Evolutionary conservation across 2,329 filamentous ascomycete species (phyloP), one percentile per base, ranked within the genome.

Genomic region (Apiospora aurea): DNA sequence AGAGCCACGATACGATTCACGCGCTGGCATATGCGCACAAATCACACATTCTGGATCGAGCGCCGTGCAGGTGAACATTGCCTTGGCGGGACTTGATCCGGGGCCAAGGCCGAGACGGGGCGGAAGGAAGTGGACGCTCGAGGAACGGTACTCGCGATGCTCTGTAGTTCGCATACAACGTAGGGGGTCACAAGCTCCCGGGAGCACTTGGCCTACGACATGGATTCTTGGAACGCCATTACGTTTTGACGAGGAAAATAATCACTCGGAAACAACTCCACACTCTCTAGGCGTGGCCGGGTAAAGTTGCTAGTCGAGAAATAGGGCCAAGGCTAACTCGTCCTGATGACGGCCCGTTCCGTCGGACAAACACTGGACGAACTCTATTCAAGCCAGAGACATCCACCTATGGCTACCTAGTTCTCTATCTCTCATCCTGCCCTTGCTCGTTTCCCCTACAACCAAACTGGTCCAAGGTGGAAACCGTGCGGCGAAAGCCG

Each of bases 241-340:
- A 14, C 29, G 34, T 41, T n/a, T 64, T 41, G 13, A 64, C 57
- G 53, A 38, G 53, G 53, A 38, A 64, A 24, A 41, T 16, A 64
- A 64, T 34, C 57, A 38, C 18, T 34, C 5, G 8, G 29, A 21
- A 34, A 21, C 5, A 11, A 8, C 26, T 38, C 53, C 53, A 61
- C 16, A 7, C 8, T 21, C 26, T 14, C 47, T n/a, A 21, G 8
- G n/a, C 18, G 21, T n/a, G 7, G 2, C 21, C 57, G 57, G 34
- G 57, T 64, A 64, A 64, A 64, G 7, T 64, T 64, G 57, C 34
- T 64, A 41, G 34, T 38, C 57, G 13, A 41, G 34, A 57, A 13
- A 18, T 34, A 34, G 26, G n/a, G 26, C n/a, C 7, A 41, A 64
- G 7, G 21, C 34, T 34, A 41, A 41, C 24, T n/a, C 10, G 3